A percentile compares a stretch with the other conserved stretches of the same genome.
phyloP scores from a whole-genome alignment of 2,329 filamentous ascomycete genomes.

The Clonostachys solani region DNA sequence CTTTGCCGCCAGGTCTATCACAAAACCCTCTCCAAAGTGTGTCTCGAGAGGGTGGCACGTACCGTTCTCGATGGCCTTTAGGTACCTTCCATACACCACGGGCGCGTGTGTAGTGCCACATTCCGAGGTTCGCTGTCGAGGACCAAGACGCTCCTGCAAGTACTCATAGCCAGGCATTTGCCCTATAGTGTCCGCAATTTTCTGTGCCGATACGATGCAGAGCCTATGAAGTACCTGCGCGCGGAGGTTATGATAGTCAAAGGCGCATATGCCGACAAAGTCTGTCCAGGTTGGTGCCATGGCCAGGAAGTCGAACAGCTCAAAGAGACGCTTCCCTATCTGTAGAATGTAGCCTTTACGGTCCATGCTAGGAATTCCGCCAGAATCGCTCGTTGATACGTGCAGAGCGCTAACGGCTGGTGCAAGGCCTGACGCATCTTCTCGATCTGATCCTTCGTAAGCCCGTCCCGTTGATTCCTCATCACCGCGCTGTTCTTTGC shows the following conservation, averaged over 20 bases:
- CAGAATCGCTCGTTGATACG: not conserved
- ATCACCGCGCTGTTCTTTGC: not conserved
- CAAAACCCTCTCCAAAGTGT: not conserved
- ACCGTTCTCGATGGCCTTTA: not conserved
- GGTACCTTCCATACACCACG: not conserved
- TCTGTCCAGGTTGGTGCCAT: not conserved
- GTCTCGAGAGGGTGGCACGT: not conserved
- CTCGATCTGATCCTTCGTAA: not conserved
- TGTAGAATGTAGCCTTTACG: not conserved
- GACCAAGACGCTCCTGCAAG: not conserved
- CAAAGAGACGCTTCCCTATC: not conserved
- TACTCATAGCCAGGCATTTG: not conserved
- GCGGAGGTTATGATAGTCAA: not conserved
- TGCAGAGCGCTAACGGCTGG: not conserved
- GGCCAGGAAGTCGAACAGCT: not conserved
- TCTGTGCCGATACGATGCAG: not conserved
- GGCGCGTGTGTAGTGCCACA: not conserved
- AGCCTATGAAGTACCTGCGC: not conserved
- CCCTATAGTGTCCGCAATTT: not conserved
- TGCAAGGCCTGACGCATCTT: not conserved
- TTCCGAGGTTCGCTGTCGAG: not conserved
- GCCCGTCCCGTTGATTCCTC: not conserved
- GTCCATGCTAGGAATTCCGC: not conserved
- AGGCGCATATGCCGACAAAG: not conserved
- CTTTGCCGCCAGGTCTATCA: not conserved